These are phyloP conservation scores for Magnolia sinica DNA, from an alignment of 164 flowering plant species.

Conservation along the genomic window DNA sequence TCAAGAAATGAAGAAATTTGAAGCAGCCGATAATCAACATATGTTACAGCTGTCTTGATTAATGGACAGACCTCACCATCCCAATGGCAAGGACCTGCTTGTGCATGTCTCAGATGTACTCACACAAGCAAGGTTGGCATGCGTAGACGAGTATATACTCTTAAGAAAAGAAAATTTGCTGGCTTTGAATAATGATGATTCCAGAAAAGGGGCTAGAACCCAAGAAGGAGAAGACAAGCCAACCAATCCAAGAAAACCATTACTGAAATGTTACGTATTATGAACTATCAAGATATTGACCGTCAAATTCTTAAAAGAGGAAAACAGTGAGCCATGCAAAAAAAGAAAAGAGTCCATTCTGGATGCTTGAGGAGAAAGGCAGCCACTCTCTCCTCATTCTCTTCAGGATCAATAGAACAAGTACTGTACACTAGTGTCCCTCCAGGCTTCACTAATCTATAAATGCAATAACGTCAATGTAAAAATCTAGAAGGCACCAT, in stretches of 20 bases:
- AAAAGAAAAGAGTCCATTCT: constrained; percentile 31
- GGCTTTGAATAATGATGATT: too few relatives aligned
- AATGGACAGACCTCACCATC: too few relatives aligned
- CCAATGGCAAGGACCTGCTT: too few relatives aligned
- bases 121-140: too few relatives aligned
- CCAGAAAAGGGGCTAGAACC: neutral
- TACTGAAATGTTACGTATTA: neutral
- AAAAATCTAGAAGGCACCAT: neutral
- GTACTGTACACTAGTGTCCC: constrained; percentile 89
- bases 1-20: too few relatives aligned
- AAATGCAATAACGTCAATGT: neutral
- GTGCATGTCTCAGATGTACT: too few relatives aligned
- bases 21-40: too few relatives aligned
- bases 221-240: neutral
- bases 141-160: too few relatives aligned
- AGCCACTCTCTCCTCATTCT: constrained; percentile 83
- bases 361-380: constrained; percentile 78
- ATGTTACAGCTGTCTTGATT: too few relatives aligned
- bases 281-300: neutral
- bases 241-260: neutral
- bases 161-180: too few relatives aligned
- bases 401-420: constrained; percentile 89
- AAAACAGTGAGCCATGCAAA: neutral
- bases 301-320: neutral
- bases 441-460: constrained; percentile 78